phyloP scores from a whole-genome alignment of 352 stramenopile genomes.

The Phytophthora nicotianae region DNA sequence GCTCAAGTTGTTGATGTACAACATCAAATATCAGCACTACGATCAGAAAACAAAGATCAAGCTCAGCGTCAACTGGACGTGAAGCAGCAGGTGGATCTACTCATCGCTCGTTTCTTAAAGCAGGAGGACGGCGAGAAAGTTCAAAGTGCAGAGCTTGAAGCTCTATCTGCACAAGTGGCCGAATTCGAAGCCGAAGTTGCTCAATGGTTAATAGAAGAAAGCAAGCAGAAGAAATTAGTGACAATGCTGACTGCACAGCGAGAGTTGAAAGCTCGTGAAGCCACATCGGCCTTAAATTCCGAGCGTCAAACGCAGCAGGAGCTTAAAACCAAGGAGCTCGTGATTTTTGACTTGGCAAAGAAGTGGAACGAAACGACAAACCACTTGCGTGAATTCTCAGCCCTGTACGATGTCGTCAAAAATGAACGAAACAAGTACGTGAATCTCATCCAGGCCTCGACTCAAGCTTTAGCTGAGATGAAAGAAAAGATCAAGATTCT shows the following conservation, averaged over 20 bases:
- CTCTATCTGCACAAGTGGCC: conserved; percentile 63
- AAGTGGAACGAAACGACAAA: conserved; percentile 94
- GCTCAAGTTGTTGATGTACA: conserved; percentile 81
- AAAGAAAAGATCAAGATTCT: conserved; percentile 97
- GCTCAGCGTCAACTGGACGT: conserved; percentile 71
- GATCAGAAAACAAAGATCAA: conserved; percentile 75
- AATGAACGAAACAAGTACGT: conserved; percentile 97
- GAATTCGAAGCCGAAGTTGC: conserved; percentile 82
- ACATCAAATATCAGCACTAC: conserved; percentile 62
- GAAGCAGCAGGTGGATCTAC: conserved; percentile 92
- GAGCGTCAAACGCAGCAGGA: conserved; percentile 90
- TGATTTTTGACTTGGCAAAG: conserved; percentile 94
- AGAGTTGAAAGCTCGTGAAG: conserved; percentile 91
- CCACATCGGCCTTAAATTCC: conserved; percentile 65
- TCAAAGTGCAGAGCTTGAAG: conserved; percentile 69
- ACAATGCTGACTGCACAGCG: conserved; percentile 88
- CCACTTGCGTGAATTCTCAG: conserved; percentile 93
- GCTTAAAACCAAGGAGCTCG: conserved; percentile 93
- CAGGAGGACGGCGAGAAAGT: conserved; percentile 86
- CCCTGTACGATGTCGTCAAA: conserved; percentile 95
- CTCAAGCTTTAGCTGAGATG: conserved; percentile 94
- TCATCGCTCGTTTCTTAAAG: conserved; percentile 88
- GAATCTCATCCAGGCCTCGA: conserved; percentile 92
- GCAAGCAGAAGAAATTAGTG: conserved; percentile 89
- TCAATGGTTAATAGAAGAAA: conserved; percentile 89